phyloP scores from a whole-genome alignment of 495 filamentous ascomycete genomes.

The Daldinia caldariorum region DNA sequence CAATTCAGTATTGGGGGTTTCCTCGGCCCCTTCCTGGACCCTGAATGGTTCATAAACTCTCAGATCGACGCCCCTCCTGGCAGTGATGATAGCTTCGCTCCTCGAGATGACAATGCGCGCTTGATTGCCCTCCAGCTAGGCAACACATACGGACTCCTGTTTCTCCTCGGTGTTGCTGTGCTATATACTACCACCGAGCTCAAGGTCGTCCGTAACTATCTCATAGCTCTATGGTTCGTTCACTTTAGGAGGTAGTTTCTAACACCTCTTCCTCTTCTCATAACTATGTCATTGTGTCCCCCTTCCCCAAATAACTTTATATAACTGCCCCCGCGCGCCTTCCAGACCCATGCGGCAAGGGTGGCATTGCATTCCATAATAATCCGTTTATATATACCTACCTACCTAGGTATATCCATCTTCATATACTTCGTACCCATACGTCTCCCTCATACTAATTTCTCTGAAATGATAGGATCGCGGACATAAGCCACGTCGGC shows the following conservation, averaged over 20 bases:
- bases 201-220: conserved; percentile 72
- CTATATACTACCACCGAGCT: conserved; percentile 70
- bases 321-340: neutral
- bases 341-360: conserved; percentile 3
- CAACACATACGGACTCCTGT: conserved; percentile 74
- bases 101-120: conserved; percentile 44
- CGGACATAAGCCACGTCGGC: conserved; percentile 75
- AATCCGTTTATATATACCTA: neutral
- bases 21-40: conserved; percentile 62
- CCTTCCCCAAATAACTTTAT: neutral
- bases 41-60: conserved; percentile 67
- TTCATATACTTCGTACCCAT: neutral
- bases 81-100: conserved; percentile 29
- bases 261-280: neutral
- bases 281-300: neutral
- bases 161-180: conserved; percentile 67
- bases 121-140: conserved; percentile 65
- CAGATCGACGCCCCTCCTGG: conserved; percentile 60
- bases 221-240: conserved; percentile 66
- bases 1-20: conserved; percentile 63
- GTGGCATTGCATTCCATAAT: neutral
- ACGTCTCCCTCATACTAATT: neutral
- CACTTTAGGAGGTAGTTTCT: too few species aligned
- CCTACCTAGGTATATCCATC: too few species aligned
- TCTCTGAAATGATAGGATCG: conserved; percentile 50